Base-by-base conservation (phyloP, 140 eudicot species). In the Cichorium intybus region DNA sequence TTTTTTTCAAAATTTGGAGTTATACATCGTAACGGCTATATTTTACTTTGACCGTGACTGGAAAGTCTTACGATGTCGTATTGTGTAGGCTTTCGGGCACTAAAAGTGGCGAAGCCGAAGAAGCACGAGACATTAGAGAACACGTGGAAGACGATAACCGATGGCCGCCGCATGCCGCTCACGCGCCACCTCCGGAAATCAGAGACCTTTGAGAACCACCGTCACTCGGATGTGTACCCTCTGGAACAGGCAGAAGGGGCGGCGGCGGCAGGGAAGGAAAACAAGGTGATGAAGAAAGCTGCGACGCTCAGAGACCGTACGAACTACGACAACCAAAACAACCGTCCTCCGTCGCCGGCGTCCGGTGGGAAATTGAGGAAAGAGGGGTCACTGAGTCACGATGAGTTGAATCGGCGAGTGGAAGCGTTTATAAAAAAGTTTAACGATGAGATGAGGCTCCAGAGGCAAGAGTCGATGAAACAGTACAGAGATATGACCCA, bases 371-470 rank as follows among this genome's bases (percentile, higher is more conserved):
- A 82, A 12, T 12, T 62, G 31, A 69, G 60, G 51, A 75, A 88
- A 70, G 89, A 81, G 15, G 70, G 78, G 54, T 77, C 88, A 4
- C 43, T 81, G 78, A 84, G 81, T 74, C 74, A 76, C 5, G 95
- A 82, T 10, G 92, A 84, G 70, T 69, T 84, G 76, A 84, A 84
- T 14, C 72, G 73, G 50, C 74, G 79, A 77, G 84, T 79, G 14
- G 93, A 87, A 62, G 92, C 71, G 34, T 87, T 87, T 70, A 87
- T 87, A 21, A 56, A 79, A 24, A 87, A 79, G 52, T 73, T 79
- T 37, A 82, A 81, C 18, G 48, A 74, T n/a, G 81, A 80, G 4
- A 81, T 84, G 77, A 61, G 82, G 60, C 35, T 81, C n/a, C 91
- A 87, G 56, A 79, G 88, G 43, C 86, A 83, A 35, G 86, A 81